Base-by-base conservation (phyloP, 805 yeast species). In the Ogataea pignaliae region DNA sequence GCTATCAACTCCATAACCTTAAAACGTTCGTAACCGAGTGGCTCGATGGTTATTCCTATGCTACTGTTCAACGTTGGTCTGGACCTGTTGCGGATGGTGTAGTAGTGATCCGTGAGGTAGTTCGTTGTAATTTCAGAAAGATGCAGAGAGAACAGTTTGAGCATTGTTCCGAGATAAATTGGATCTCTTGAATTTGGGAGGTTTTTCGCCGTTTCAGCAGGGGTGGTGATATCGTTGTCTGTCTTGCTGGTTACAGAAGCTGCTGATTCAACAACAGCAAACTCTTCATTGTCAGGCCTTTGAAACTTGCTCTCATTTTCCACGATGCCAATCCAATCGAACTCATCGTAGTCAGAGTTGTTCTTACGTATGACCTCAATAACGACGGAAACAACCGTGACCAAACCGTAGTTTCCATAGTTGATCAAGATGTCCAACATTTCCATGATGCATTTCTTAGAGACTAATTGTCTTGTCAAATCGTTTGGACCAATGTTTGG, bases 401-500 rank as follows among this genome's bases (percentile, higher is more conserved):
- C 87, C 49, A 93, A 73, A 0, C 97, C 95, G 44, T 65, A 63
- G 37, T 87, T 81, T 39, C 96, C 96, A 46, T 85, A 83, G 43
- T 69, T 61, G 46, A 91, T 76, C 78, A 93, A 87, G 31, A 88
- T 80, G 26, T 82, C 71, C 34, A 91, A 81, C 63, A 93, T 73
- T 50, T 75, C 76, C 42, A 75, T 68, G 51, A 89, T 74, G 47
- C 86, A 76, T 38, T 73, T 71, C 29, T 78, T 78, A 2, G 93
- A 83, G 5, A 90, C 97, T 34, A 93, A 71, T 60, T 88, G 91
- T 51, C 99, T 74, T 0, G 98, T 89, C 29, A 93, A 72, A 57
- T 88, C 96, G 58, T 93, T 93, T 1, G 99, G 98, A 2, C 99
- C 99, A 41, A 93, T 86, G 29, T 91, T 86, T 2, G 96, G 85